Conservation (phyloP, 2,329 filamentous ascomycete genomes). For the Leptosphaerulina australis region DNA sequence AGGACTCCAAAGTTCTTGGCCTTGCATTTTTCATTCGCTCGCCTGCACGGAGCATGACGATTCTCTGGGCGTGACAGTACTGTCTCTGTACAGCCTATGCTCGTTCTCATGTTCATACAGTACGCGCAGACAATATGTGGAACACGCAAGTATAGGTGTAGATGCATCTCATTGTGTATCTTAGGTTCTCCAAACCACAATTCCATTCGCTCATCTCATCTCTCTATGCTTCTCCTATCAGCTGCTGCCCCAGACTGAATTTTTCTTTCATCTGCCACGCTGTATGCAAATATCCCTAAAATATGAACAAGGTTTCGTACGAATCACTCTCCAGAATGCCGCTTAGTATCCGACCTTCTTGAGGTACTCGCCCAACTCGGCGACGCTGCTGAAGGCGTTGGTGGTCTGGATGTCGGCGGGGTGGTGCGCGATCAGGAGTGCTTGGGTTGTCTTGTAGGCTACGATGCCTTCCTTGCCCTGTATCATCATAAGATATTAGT, state of each 20-base stretch:
- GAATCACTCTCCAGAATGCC: conserved; percentile 25
- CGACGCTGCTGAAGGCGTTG: conserved; percentile 77
- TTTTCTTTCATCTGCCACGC: conserved; percentile 8
- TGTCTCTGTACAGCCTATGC: too few relatives aligned
- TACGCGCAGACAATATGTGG: too few relatives aligned
- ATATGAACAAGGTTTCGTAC: conserved; percentile 31
- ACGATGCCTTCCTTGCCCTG: conserved; percentile 81
- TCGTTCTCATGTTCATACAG: too few relatives aligned
- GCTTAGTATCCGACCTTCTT: conserved; percentile 75
- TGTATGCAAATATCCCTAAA: conserved; percentile 48
- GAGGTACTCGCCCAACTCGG: conserved; percentile 86
- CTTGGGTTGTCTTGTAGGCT: conserved; percentile 85
- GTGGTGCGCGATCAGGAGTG: conserved; percentile 89
- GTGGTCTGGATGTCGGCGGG: conserved; percentile 73
- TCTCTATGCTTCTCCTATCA: conserved; percentile 1
- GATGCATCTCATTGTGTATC: conserved; percentile 19
- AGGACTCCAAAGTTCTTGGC: too few relatives aligned
- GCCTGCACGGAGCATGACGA: too few relatives aligned
- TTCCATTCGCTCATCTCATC: background rate
- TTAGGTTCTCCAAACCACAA: conserved; percentile 6
- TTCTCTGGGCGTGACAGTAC: too few relatives aligned
- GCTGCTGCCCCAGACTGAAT: conserved; percentile 5
- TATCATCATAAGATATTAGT: background rate
- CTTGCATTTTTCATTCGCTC: too few relatives aligned
- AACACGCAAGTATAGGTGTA: conserved; percentile 5